Conservation (phyloP, 495 filamentous ascomycete species). For the Rhypophila decipiens region DNA sequence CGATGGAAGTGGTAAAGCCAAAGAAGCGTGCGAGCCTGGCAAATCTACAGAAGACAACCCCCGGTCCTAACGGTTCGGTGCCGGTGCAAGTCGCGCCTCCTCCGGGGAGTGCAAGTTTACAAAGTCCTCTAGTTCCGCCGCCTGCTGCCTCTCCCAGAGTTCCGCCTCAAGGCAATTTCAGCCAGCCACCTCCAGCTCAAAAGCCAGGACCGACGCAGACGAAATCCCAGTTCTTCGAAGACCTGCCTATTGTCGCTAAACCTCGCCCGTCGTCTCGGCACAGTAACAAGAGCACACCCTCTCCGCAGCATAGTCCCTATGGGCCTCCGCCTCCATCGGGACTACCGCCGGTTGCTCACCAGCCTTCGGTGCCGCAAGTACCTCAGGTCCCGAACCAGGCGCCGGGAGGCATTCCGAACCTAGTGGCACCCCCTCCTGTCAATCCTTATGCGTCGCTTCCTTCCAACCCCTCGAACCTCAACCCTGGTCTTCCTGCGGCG, state of each 20-base stretch:
- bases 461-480: slow-evolving; percentile 31
- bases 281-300: slow-evolving; percentile 23
- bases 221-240: slow-evolving; percentile 73
- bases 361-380: slow-evolving; percentile 14
- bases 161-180: slow-evolving; percentile 24
- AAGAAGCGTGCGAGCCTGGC: slow-evolving; percentile 49
- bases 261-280: slow-evolving; percentile 46
- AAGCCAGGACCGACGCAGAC: slow-evolving; percentile 23
- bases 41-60: slow-evolving; percentile 25
- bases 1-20: slow-evolving; percentile 74
- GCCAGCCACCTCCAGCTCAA: slow-evolving; percentile 17
- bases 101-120: slow-evolving; percentile 55
- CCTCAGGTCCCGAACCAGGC: slow-evolving; percentile 19
- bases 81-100: too few relatives aligned
- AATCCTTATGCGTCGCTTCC: slow-evolving; percentile 55
- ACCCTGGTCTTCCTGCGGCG: slow-evolving; percentile 35
- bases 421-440: slow-evolving; percentile 51
- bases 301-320: slow-evolving; percentile 33
- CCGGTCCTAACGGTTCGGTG: slow-evolving; percentile 27
- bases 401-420: slow-evolving; percentile 21
- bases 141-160: slow-evolving; percentile 24
- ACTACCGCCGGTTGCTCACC: slow-evolving; percentile 22
- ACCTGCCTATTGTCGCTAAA: slow-evolving; percentile 63
- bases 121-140: slow-evolving; percentile 31
- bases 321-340: slow-evolving; percentile 20